Conservation (phyloP, 2,329 filamentous ascomycete genomes). For the Fusarium incarnatum region DNA sequence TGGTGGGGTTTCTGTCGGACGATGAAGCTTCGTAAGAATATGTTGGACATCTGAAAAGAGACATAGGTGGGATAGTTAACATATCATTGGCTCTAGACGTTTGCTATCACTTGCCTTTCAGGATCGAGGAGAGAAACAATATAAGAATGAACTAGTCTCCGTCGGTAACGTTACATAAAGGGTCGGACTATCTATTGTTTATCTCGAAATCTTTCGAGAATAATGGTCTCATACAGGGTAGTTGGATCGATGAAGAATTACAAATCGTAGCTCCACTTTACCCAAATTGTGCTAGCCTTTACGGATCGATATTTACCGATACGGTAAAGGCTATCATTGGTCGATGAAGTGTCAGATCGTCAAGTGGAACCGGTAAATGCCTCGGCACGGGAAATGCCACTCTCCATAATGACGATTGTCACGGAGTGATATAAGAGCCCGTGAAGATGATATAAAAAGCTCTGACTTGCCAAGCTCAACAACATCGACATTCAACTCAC, state of each 20-base stretch:
- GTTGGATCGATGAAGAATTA: not conserved
- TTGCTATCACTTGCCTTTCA: too few relatives aligned
- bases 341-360: fast-evolving
- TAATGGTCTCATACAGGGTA: not conserved
- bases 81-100: too few relatives aligned
- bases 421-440: slow-evolving; percentile 18
- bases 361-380: slow-evolving; percentile 23
- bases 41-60: too few relatives aligned
- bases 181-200: not conserved
- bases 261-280: not conserved
- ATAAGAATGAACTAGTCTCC: too few relatives aligned
- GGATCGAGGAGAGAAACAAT: too few relatives aligned
- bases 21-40: too few relatives aligned
- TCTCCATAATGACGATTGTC: slow-evolving; percentile 15
- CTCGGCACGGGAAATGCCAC: slow-evolving; percentile 7
- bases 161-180: not conserved
- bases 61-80: too few relatives aligned
- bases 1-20: too few relatives aligned
- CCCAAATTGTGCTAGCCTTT: not conserved
- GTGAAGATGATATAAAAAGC: slow-evolving; percentile 14
- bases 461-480: fast-evolving
- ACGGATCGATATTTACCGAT: not conserved
- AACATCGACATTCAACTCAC: not conserved
- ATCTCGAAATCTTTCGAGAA: fast-evolving
- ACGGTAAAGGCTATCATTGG: slow-evolving; percentile 23